These are phyloP conservation scores for Penicillium thymicola DNA, from an alignment of 2,329 filamentous ascomycete species.

Conservation along the genomic window DNA sequence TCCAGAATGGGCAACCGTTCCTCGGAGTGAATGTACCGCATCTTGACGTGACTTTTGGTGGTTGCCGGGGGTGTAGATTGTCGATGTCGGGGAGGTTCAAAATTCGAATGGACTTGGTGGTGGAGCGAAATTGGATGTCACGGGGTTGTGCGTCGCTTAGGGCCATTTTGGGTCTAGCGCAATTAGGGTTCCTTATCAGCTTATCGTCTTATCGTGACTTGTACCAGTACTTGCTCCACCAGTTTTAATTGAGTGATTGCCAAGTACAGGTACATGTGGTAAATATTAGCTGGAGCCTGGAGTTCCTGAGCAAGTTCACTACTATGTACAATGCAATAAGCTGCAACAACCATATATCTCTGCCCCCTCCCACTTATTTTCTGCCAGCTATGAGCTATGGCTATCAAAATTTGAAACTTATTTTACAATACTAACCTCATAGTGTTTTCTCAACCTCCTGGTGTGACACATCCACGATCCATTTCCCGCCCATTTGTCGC, in stretches of 20 bases:
- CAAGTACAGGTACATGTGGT: conserved; percentile 1
- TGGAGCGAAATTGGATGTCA: conserved; percentile 40
- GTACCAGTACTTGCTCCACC: conserved; percentile 3
- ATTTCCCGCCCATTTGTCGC: conserved; percentile 68
- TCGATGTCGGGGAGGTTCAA: conserved; percentile 41
- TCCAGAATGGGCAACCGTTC: conserved; percentile 94
- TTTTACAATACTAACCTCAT: conserved; percentile 4
- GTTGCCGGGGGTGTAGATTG: conserved; percentile 40
- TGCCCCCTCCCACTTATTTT: background rate
- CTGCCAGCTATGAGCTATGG: background rate
- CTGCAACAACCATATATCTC: background rate
- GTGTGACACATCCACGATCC: conserved; percentile 45
- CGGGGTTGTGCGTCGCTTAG: conserved; percentile 48
- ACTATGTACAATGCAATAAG: conserved; percentile 2
- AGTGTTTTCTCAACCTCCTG: conserved; percentile 14
- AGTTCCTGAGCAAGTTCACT: background rate
- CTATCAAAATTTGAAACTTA: conserved; percentile 1
- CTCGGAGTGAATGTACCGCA: conserved; percentile 99
- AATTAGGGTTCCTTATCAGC: conserved; percentile 34
- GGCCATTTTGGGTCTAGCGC: conserved; percentile 35
- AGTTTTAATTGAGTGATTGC: background rate
- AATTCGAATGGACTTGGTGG: conserved; percentile 38
- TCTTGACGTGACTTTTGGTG: conserved; percentile 62
- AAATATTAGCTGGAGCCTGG: background rate
- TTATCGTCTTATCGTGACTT: conserved; percentile 15